These are phyloP conservation scores for Phyllosticta citribraziliensis DNA, from an alignment of 2,329 filamentous ascomycete genomes.

Conservation along the genomic window DNA sequence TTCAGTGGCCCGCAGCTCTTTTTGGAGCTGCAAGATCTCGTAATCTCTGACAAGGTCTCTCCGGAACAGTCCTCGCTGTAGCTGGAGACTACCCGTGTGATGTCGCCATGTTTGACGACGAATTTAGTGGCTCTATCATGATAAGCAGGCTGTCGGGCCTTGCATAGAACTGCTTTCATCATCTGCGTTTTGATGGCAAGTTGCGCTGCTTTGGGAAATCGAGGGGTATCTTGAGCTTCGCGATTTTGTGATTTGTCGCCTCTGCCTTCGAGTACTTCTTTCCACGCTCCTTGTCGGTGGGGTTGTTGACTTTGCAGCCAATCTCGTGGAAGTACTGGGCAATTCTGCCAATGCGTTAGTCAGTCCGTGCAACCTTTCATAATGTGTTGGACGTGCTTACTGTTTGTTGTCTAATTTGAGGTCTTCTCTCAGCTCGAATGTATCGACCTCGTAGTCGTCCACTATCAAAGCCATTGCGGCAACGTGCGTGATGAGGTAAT, in stretches of 20 bases:
- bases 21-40: too few species aligned
- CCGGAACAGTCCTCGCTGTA: too few species aligned
- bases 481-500: slow-evolving; percentile 64
- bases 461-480: slow-evolving; percentile 61
- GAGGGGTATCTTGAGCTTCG: slow-evolving; percentile 66
- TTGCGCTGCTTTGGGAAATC: slow-evolving; percentile 62
- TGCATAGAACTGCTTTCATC: background rate
- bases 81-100: too few species aligned
- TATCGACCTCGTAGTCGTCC: slow-evolving; percentile 65
- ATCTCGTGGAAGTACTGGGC: slow-evolving; percentile 66
- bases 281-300: slow-evolving; percentile 37
- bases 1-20: too few species aligned
- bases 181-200: slow-evolving; percentile 16
- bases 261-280: slow-evolving; percentile 53
- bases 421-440: slow-evolving; percentile 59
- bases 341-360: slow-evolving; percentile 33
- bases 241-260: slow-evolving; percentile 51
- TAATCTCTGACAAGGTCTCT: too few species aligned
- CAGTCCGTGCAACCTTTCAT: background rate
- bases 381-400: slow-evolving; percentile 22
- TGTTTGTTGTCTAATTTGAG: slow-evolving; percentile 60
- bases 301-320: slow-evolving; percentile 50
- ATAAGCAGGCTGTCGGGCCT: too few species aligned
- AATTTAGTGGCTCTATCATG: background rate
- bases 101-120: too few species aligned